Base-by-base conservation (phyloP, 495 filamentous ascomycete species). In the Aspergillus indologenus region DNA sequence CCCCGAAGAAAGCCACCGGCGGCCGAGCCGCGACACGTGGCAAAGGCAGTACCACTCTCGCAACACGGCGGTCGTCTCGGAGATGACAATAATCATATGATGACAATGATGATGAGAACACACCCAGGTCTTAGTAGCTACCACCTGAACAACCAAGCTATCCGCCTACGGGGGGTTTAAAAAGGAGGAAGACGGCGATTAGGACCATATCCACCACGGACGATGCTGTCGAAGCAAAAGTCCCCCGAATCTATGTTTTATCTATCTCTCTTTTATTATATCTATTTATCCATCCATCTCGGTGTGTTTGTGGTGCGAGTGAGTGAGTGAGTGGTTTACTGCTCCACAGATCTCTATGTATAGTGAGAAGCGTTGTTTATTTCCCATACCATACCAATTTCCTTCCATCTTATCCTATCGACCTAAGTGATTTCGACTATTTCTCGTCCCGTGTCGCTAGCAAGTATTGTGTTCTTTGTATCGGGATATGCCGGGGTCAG, bases 51-150 rank as follows among this genome's bases (percentile, higher is more conserved):
- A 63, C 69, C 4, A 66, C 66, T 22, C 53, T 75, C 46, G 75
- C 75, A n/a, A 72, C 72, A 1, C 68, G 76, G 31, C 72, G 75
- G 45, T 75, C 75, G 8, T 73, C 72, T 48, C 71, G 73, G 61
- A 66, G 75, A 34, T 65, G 70, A 61, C 76, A 58, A 70, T 29
- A 9, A 29, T 29, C 26, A 29, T 4, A n/a, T 42, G 20, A 14
- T 20, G 26, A 42, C 11, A 15, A 29, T 45, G 34, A 40, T 40
- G 12, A 40, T 40, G 34, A 40, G 12, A 40, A 40, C 5, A 8
- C 12, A 40, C 2, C 12, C 12, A 14, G 5, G 34, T n/a, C 26
- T 29, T 3, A 29, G 26, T 40, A 40, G 34, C 34, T 40, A 40
- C 26, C 9, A 29, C 26, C n/a, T n/a, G n/a, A n/a, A n/a, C n/a